Evolutionary conservation across 768 basidiomycete species (phyloP).

Genomic region (Pleurotus djamor): DNA sequence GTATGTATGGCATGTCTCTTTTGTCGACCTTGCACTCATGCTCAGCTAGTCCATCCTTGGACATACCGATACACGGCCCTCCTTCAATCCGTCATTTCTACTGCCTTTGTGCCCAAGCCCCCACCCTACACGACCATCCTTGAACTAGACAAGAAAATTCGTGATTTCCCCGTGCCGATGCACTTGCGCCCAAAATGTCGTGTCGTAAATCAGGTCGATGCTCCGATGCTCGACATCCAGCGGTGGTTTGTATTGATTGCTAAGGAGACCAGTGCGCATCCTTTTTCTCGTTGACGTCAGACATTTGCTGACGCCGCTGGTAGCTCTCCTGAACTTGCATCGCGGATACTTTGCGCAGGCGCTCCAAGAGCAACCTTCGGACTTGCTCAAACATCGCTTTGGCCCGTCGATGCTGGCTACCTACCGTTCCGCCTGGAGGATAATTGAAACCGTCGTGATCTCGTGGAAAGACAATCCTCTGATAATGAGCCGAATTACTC

Average conservation of each 20-base stretch:
- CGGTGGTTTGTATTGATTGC: slow-evolving; percentile 38
- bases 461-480: slow-evolving; percentile 37
- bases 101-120: slow-evolving; percentile 49
- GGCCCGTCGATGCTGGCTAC: slow-evolving; percentile 70
- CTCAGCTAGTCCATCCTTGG: slow-evolving; percentile 49
- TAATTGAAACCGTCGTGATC: slow-evolving; percentile 49
- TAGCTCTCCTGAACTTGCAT: slow-evolving; percentile 65
- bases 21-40: background rate
- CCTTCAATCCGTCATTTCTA: slow-evolving; percentile 47
- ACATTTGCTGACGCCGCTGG: background rate
- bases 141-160: slow-evolving; percentile 57
- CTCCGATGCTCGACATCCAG: slow-evolving; percentile 30
- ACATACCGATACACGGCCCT: slow-evolving; percentile 51
- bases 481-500: slow-evolving; percentile 39
- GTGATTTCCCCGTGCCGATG: slow-evolving; percentile 54
- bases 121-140: slow-evolving; percentile 52
- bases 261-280: slow-evolving; percentile 49
- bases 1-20: slow-evolving; percentile 25
- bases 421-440: slow-evolving; percentile 70
- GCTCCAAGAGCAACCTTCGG: slow-evolving; percentile 53
- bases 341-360: slow-evolving; percentile 69
- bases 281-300: background rate
- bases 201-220: slow-evolving; percentile 13
- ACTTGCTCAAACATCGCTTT: slow-evolving; percentile 60
- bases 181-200: slow-evolving; percentile 37